Evolutionary conservation across 2,329 filamentous ascomycete genomes (phyloP).

Genomic region (Venturiaceae sp.): DNA sequence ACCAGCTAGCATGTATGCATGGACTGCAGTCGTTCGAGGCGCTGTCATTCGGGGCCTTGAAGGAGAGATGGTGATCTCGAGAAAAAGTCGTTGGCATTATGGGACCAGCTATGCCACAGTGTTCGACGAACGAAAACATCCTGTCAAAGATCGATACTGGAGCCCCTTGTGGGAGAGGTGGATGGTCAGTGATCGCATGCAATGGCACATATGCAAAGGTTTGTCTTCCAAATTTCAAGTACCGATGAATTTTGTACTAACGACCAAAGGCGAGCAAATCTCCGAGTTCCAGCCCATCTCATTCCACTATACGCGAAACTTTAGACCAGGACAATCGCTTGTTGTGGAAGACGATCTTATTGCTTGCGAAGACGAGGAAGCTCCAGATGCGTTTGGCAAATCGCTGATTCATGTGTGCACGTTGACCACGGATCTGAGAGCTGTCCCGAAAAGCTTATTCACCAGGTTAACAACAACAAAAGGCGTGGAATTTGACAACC

Average conservation of each 20-base stretch:
- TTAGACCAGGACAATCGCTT: slow-evolving; percentile 66
- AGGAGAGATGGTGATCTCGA: slow-evolving; percentile 68
- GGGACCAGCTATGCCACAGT: slow-evolving; percentile 74
- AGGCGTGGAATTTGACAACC: slow-evolving; percentile 71
- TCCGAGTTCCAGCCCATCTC: slow-evolving; percentile 66
- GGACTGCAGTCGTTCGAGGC: slow-evolving; percentile 71
- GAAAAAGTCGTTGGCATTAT: slow-evolving; percentile 67
- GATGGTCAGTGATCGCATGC: slow-evolving; percentile 78
- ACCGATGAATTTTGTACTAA: too few species aligned
- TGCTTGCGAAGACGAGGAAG: slow-evolving; percentile 60
- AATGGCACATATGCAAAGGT: slow-evolving; percentile 79
- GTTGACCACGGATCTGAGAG: slow-evolving; percentile 68
- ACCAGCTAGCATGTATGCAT: slow-evolving; percentile 52
- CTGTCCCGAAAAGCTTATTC: slow-evolving; percentile 64
- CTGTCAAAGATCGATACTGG: slow-evolving; percentile 67
- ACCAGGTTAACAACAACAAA: slow-evolving; percentile 68
- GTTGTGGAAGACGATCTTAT: slow-evolving; percentile 74
- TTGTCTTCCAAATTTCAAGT: too few species aligned
- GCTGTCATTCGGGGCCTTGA: slow-evolving; percentile 67
- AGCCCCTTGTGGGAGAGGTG: slow-evolving; percentile 69
- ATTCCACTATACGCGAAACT: slow-evolving; percentile 81
- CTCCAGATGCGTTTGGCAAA: slow-evolving; percentile 40
- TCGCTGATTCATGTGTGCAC: slow-evolving; percentile 65
- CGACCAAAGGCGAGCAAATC: slow-evolving; percentile 66
- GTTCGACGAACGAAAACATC: slow-evolving; percentile 67